phyloP scores from a whole-genome alignment of 2,329 filamentous ascomycete species.

The Alternaria sp. region DNA sequence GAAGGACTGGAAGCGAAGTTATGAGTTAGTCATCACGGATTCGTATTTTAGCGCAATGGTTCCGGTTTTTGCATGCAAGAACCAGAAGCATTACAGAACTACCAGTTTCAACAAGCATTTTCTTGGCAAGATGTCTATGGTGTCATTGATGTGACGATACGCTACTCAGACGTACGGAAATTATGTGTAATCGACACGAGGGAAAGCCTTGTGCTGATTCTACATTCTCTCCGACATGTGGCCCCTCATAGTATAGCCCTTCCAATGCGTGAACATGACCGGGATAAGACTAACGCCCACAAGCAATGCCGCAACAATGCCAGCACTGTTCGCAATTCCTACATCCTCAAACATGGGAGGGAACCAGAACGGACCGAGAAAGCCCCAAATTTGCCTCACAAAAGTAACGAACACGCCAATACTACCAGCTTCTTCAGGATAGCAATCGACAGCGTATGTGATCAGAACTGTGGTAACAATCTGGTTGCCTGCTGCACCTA shows the following conservation, averaged over 20 bases:
- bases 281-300: constrained; percentile 37
- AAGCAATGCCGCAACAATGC: constrained; percentile 48
- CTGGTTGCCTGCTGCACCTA: constrained; percentile 65
- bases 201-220: not conserved
- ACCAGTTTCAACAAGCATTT: not conserved
- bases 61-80: not conserved
- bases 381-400: constrained; percentile 60
- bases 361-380: constrained; percentile 55
- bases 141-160: not conserved
- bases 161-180: not conserved
- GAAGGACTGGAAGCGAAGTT: constrained; percentile 38
- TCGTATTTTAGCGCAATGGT: not conserved
- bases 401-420: constrained; percentile 68
- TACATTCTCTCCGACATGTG: constrained; percentile 33
- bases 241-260: constrained; percentile 27
- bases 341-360: constrained; percentile 52
- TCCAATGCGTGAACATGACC: constrained; percentile 38
- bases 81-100: not conserved
- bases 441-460: constrained; percentile 69
- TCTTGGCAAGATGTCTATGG: not conserved
- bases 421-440: constrained; percentile 61
- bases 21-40: constrained; percentile 14
- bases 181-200: not conserved
- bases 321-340: constrained; percentile 49
- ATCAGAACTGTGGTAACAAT: constrained; percentile 68